Evolutionary conservation across 164 flowering plant species (phyloP), one percentile per base, ranked within the genome.

Genomic region (Vitis amurensis): DNA sequence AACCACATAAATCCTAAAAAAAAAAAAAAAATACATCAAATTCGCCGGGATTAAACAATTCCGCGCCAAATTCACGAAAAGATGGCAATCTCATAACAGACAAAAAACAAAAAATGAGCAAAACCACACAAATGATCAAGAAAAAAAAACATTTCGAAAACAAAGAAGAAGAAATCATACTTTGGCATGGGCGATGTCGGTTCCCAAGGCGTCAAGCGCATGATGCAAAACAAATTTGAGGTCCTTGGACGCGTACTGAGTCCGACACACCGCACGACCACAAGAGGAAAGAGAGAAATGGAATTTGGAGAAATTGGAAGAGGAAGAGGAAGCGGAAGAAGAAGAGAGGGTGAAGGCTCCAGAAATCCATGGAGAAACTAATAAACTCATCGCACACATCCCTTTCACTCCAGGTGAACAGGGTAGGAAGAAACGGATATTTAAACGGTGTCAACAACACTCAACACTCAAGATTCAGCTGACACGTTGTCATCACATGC

Each of bases 191-290:
- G 73, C 49, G 52, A 87, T 83, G 23, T 87, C 80, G 75, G 73
- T 47, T 29, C 93, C 94, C 44, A 86, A 79, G 19, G 85, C 77
- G 62, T 87, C 84, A 11, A 91, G 83, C 55, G 89, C 85, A 68
- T 88, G 91, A 66, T 91, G 94, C 49, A 90, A 77, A 17, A 78
- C 82, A 59, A 87, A 87, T 11, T 83, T 79, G 71, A 77, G 78
- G 55, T 83, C 82, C 12, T 53, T 57, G 9, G 75, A 55, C 1
- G 12, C 66, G 67, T 44, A 50, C 23, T 64, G 64, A 48, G 75
- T 44, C 51, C 67, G 62, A 55, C 79, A 81, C 3, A 31, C 23
- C 56, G 74, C 70, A 12, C 78, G 75, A 59, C 15, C 27, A 27
- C 75, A 15, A 11, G 73, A 55, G 4, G 73, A 31, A 50, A 49